Percentiles rank a stretch among this genome's conserved stretches.
Evolutionary conservation across 2,329 filamentous ascomycete species (phyloP).

Genomic region (Aspergillus intermedius): DNA sequence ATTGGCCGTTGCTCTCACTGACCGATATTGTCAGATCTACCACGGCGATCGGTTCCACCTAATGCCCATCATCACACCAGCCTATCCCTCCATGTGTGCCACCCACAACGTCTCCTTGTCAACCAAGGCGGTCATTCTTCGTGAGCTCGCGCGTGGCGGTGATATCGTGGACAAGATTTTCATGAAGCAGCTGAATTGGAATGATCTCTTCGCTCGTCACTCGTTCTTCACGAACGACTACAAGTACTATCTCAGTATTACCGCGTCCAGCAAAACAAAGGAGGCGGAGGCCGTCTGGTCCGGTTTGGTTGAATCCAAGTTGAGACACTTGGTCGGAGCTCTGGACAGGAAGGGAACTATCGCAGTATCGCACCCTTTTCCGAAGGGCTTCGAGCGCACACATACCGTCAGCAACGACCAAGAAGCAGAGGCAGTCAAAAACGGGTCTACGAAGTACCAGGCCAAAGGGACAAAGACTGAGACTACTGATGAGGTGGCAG

Average conservation of each 20-base stretch:
- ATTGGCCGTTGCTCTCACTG: not conserved
- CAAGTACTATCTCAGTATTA: slow-evolving; percentile 91
- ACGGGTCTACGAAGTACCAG: slow-evolving; percentile 57
- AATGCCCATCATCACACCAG: slow-evolving; percentile 97
- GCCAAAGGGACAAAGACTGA: slow-evolving; percentile 47
- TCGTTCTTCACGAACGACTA: slow-evolving; percentile 89
- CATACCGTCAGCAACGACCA: slow-evolving; percentile 62
- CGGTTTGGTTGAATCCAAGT: slow-evolving; percentile 87
- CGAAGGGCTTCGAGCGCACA: slow-evolving; percentile 80
- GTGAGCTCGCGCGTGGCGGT: slow-evolving; percentile 71
- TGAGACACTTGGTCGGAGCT: slow-evolving; percentile 74
- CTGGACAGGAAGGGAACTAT: slow-evolving; percentile 77
- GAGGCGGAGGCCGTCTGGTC: slow-evolving; percentile 83
- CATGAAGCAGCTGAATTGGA: slow-evolving; percentile 70
- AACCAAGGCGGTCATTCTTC: slow-evolving; percentile 74
- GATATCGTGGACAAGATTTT: slow-evolving; percentile 76
- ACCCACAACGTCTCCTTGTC: slow-evolving; percentile 90
- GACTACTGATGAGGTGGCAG: slow-evolving; percentile 46
- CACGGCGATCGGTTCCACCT: slow-evolving; percentile 75
- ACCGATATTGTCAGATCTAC: slow-evolving; percentile 56
- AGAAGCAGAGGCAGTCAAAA: slow-evolving; percentile 56
- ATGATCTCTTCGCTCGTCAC: slow-evolving; percentile 80
- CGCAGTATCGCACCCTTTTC: slow-evolving; percentile 80
- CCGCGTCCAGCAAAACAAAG: slow-evolving; percentile 73
- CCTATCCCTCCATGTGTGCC: slow-evolving; percentile 95